Evolutionary conservation across 2,329 filamentous ascomycete species (phyloP).

Genomic region (Fusarium sublunatum): DNA sequence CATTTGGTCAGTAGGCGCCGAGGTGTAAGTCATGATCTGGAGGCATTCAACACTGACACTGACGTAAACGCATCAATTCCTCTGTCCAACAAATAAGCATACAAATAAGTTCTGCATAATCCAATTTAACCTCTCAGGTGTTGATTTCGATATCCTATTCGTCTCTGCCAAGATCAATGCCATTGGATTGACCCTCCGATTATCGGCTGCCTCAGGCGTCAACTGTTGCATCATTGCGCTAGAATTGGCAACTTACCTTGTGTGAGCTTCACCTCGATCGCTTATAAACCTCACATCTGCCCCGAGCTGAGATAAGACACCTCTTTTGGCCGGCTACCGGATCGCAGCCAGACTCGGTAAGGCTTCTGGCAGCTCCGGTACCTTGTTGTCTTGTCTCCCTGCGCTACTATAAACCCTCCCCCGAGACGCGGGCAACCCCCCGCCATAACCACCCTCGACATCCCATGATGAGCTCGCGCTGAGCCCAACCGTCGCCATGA

Average conservation of each 20-base stretch:
- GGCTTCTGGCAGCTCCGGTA: constrained; percentile 32
- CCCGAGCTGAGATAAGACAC: constrained; percentile 1
- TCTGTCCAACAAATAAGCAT: too few relatives aligned
- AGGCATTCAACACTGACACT: background rate
- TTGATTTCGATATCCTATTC: too few relatives aligned
- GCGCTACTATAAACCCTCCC: constrained; percentile 16
- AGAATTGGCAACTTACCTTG: constrained; percentile 37
- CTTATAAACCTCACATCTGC: constrained; percentile 17
- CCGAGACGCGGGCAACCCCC: constrained; percentile 29
- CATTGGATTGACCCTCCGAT: constrained; percentile 33
- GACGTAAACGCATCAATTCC: background rate
- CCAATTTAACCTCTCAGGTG: too few relatives aligned
- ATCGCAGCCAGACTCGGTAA: constrained; percentile 19
- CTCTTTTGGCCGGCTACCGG: constrained; percentile 23
- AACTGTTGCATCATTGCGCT: constrained; percentile 46
- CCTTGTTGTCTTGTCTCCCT: constrained; percentile 31
- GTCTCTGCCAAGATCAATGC: background rate
- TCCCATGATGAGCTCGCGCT: constrained; percentile 45
- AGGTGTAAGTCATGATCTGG: constrained; percentile 8
- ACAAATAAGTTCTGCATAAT: background rate
- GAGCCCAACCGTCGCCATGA: constrained; percentile 49
- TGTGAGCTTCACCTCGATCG: constrained; percentile 30
- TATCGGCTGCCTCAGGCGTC: constrained; percentile 46
- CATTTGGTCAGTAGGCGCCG: background rate
- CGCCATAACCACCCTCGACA: constrained; percentile 41